These are phyloP conservation scores for Eimeria zaria DNA, from an alignment of 169 alveolate species.

Conservation along the genomic window DNA sequence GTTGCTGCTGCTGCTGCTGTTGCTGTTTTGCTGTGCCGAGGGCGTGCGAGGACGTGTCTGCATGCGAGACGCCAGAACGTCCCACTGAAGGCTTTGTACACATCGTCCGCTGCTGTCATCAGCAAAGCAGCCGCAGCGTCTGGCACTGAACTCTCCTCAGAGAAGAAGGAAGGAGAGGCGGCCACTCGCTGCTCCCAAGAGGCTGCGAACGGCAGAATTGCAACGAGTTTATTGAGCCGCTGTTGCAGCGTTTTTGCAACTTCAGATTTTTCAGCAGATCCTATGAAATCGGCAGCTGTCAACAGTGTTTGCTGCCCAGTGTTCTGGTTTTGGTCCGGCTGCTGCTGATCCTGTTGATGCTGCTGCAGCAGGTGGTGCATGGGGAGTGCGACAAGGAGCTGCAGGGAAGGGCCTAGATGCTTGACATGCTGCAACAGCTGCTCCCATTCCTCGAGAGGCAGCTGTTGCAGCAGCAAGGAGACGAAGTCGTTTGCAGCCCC, in stretches of 20 bases:
- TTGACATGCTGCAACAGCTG: constrained; percentile 4
- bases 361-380: constrained; percentile 35
- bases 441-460: constrained; percentile 37
- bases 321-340: not conserved
- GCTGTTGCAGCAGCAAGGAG: constrained; percentile 12
- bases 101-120: constrained; percentile 20
- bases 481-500: not conserved
- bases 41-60: constrained; percentile 40
- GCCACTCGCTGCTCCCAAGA: constrained; percentile 47
- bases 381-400: constrained; percentile 60
- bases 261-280: not conserved
- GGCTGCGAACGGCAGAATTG: constrained; percentile 60
- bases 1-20: not conserved
- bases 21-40: not conserved
- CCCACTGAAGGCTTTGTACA: constrained; percentile 64
- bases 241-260: not conserved
- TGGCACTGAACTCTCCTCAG: constrained; percentile 1
- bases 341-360: constrained; percentile 39
- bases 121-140: constrained; percentile 63
- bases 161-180: constrained; percentile 18
- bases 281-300: not conserved
- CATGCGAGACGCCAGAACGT: constrained; percentile 67
- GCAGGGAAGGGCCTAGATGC: constrained; percentile 39
- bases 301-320: not conserved
- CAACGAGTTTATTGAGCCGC: constrained; percentile 20